Evolutionary conservation across 352 stramenopile genomes (phyloP), one percentile per base, ranked within the genome.

Genomic region (Globisporangium viniferum): DNA sequence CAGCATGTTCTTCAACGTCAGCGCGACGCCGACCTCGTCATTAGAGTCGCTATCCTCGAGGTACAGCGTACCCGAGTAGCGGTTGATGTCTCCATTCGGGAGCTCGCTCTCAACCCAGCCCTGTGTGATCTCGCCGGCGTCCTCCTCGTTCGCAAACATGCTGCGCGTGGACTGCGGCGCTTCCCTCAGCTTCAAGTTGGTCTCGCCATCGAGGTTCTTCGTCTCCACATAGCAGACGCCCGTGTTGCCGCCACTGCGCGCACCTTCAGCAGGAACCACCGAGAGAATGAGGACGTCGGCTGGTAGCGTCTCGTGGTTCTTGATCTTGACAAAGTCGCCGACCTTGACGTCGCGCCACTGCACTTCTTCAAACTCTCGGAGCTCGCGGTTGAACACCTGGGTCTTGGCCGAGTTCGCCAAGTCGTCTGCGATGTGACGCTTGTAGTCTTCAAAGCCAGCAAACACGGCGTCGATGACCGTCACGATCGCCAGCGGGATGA

Each of bases 141-240:
- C 80, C 55, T 91, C 76, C 33, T 93, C 82, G 33, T 79, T 82
- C 53, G 81, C 73, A 62, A 93, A 94, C 71, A 90, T 87, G 33
- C 78, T 82, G 6, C 79, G 80, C 2, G 81, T 91, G 15, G 73
- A 72, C 39, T 73, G 64, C 2, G 86, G 75, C 0, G 90, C 83
- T 64, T 96, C 85, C 8, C 88, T 81, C 35, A 96, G 71, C 68
- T 96, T 96, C 3, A 96, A 62, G 51, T 96, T 96, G 2, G 89
- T 95, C 66, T 96, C 88, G 8, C 89, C 89, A 58, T 96, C 90
- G 1, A 97, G 62, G 46, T 91, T 94, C 76, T 97, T 97, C 5
- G 90, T 97, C 64, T 97, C 89, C 18, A 97, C 88, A 71, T 96
- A 96, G 70, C 89, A 96, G 1, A 94, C 67, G 3, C 89, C 86